Evolutionary conservation across 108 stramenopile species (phyloP).

Genomic region (Hondaea fermentalgiana): DNA sequence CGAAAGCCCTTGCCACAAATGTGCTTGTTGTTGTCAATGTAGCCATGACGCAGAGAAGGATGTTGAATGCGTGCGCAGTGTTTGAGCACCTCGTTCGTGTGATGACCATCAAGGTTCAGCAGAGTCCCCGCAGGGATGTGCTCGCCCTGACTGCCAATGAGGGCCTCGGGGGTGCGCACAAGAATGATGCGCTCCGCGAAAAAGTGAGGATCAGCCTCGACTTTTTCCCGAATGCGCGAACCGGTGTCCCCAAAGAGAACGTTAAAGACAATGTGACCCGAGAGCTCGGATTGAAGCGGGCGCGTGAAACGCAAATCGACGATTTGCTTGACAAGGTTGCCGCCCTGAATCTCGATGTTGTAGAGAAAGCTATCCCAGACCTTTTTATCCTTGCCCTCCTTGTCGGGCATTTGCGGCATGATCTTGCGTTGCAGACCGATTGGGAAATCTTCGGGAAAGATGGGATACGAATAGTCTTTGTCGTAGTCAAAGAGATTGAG

Average conservation of each 20-base stretch:
- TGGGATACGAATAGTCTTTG: background rate
- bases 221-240: background rate
- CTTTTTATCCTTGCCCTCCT: background rate
- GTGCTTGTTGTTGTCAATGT: background rate
- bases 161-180: background rate
- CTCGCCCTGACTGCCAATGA: background rate
- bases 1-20: slow-evolving; percentile 11
- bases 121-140: background rate
- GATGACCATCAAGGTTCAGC: background rate
- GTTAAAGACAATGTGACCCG: background rate
- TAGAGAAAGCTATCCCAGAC: background rate
- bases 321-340: background rate
- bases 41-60: background rate
- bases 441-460: background rate
- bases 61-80: background rate
- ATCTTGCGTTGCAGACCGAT: background rate
- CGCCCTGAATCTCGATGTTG: background rate
- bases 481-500: slow-evolving; percentile 9
- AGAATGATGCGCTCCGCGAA: background rate
- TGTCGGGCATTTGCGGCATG: slow-evolving; percentile 16
- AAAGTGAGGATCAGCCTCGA: background rate
- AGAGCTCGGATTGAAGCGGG: background rate
- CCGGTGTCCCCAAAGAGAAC: background rate
- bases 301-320: background rate
- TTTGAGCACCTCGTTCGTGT: slow-evolving; percentile 11